Base-by-base conservation (phyloP, 2,329 filamentous ascomycete species). In the Sclerotinia sclerotiorum region DNA sequence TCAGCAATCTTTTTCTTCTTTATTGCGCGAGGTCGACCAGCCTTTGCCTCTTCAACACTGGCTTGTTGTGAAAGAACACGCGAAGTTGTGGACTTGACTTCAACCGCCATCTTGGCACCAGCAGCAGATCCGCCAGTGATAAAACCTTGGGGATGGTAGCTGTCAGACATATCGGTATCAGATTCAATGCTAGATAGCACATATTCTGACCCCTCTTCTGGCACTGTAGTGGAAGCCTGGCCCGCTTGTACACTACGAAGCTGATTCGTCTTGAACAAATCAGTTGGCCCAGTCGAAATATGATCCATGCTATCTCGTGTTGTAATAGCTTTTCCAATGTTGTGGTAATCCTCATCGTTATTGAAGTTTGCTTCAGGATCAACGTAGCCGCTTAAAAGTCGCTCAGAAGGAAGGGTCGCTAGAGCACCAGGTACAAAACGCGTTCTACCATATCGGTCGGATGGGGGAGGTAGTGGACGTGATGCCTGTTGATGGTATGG, bases 331-430 rank as follows among this genome's bases (percentile, higher is more conserved):
- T 54, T 60, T 48, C 67, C 67, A 55, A 70, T 67, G n/a, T 52
- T 52, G 24, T 54, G 4, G 1, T 46, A 58, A 54, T 42, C 35
- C 21, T 67, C 70, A 42, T 69, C 56, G 11, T 69, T 62, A 55
- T 46, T 58, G 4, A 68, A 56, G 7, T 49, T 49, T n/a, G 66
- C 70, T 46, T 71, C 72, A 13, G 72, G 62, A 49, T 71, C 68
- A 39, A 74, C 64, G 54, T 79, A 79, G 13, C 75, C 74, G 67
- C 79, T 76, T 7, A 83, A 75, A 32, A 83, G 74, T 69, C 81
- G 74, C 71, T 83, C 82, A 2, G 81, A 83, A 1, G 80, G 82
- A 42, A 83, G 73, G 10, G 80, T 79, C 7, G 81, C 77, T 8
- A 83, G 74, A 64, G 77, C 77, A 13, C 81, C 80, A 0, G 81